These are phyloP conservation scores for Cruciata laevipes DNA, from an alignment of 257 asterid genomes.

Conservation along the genomic window DNA sequence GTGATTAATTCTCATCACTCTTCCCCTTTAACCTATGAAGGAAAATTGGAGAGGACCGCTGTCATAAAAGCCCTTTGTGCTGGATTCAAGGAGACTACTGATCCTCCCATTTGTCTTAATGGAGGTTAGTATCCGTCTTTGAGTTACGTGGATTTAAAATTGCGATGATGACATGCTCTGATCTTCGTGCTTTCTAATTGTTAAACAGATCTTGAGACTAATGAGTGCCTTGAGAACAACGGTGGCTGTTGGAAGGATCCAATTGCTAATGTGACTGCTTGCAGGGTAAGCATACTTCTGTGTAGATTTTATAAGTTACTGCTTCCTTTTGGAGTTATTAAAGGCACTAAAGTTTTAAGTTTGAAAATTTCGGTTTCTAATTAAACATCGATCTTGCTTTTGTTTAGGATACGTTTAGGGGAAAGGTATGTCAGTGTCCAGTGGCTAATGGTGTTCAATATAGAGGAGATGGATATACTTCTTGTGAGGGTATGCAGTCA, in stretches of 20 bases:
- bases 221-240: slow-evolving; percentile 68
- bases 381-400: slow-evolving; percentile 5
- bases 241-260: slow-evolving; percentile 89
- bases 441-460: slow-evolving; percentile 58
- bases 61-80: slow-evolving; percentile 86
- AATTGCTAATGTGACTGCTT: slow-evolving; percentile 62
- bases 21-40: slow-evolving; percentile 23
- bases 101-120: slow-evolving; percentile 76
- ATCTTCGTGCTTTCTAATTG: slow-evolving; percentile 8
- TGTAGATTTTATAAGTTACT: neutral
- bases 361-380: neutral
- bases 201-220: slow-evolving; percentile 71
- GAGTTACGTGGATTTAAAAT: neutral
- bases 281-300: slow-evolving; percentile 48
- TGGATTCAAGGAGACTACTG: slow-evolving; percentile 84
- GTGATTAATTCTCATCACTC: neutral
- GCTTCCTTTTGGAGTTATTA: neutral
- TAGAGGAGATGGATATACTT: slow-evolving; percentile 75
- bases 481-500: slow-evolving; percentile 51
- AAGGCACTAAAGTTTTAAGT: neutral
- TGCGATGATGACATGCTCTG: neutral
- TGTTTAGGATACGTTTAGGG: slow-evolving; percentile 79
- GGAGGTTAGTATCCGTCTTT: slow-evolving; percentile 36
- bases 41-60: slow-evolving; percentile 75
- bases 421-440: slow-evolving; percentile 91